Evolutionary conservation across 2,329 filamentous ascomycete species (phyloP), one percentile per base, ranked within the genome.

Genomic region (Periconia sp.): DNA sequence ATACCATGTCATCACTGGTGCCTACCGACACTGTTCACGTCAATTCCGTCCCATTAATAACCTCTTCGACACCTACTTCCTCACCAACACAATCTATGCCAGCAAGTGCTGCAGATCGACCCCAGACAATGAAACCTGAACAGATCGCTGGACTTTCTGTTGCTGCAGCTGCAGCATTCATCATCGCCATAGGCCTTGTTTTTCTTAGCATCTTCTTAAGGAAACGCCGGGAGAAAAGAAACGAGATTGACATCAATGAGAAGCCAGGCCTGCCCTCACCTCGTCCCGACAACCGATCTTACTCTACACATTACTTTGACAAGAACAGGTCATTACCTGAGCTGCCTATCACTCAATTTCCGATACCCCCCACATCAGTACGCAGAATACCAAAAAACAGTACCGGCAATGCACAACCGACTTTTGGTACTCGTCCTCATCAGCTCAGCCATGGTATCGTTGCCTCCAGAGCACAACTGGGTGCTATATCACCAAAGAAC

Each of bases 61-160:
- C 70, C 19, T 61, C 64, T 20, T 50, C 65, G 14, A 66, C 70
- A 14, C 58, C 65, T 10, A 58, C 61, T n/a, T 52, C 65, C 13
- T 53, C 56, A 13, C 59, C 66, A 8, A 59, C 60, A 15, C 52
- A 64, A 15, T 52, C 56, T 11, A 45, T 53, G 43, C 52, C 62
- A 27, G 52, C 49, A 41, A 49, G 60, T 17, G 44, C 57, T 30
- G 53, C 65, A 14, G 48, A 54, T 20, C 48, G 58, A 14, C 62
- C 65, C 13, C 46, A 40, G 7, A 65, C 56, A 42, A 69, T 75
- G 66, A 72, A 61, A 17, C 68, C 72, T 18, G 70, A 72, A 19
- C 72, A 75, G 56, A 75, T 75, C 50, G 69, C 68, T 10, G 73
- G 73, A 6, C 61, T 75, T 14, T 64, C 70, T 8, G 68, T 75